phyloP scores from a whole-genome alignment of 1,284 basidiomycete genomes.

The Entoloma clypeatum region DNA sequence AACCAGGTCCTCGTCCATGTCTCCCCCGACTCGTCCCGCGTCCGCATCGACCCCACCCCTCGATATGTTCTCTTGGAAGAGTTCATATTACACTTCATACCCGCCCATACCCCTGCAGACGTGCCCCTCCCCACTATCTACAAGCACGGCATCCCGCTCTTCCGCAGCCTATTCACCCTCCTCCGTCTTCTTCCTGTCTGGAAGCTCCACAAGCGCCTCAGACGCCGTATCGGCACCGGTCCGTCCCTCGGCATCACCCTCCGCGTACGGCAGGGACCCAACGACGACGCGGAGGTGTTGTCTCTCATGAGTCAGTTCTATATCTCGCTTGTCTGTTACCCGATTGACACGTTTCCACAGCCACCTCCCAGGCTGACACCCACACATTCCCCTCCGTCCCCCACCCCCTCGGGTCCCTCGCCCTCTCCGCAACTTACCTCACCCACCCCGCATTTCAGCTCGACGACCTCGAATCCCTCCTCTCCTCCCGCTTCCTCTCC shows the following conservation, averaged over 20 bases:
- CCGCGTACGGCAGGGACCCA: slow-evolving; percentile 35
- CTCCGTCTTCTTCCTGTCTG: slow-evolving; percentile 70
- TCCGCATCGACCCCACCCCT: slow-evolving; percentile 64
- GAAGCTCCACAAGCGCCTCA: slow-evolving; percentile 62
- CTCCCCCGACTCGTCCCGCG: slow-evolving; percentile 52
- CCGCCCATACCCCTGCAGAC: slow-evolving; percentile 41
- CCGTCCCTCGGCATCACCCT: slow-evolving; percentile 49
- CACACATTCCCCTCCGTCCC: slow-evolving; percentile 61
- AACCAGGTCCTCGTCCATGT: slow-evolving; percentile 70
- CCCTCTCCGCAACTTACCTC: slow-evolving; percentile 60
- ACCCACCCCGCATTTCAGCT: slow-evolving; percentile 63
- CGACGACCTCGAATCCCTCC: slow-evolving; percentile 68
- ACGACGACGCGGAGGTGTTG: slow-evolving; percentile 23
- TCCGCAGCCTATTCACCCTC: slow-evolving; percentile 69
- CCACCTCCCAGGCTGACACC: slow-evolving; percentile 43
- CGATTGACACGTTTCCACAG: slow-evolving; percentile 17
- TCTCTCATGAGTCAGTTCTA: slow-evolving; percentile 11
- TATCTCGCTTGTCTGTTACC: background rate
- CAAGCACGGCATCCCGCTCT: slow-evolving; percentile 76
- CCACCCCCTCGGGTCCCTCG: slow-evolving; percentile 63
- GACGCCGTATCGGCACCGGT: slow-evolving; percentile 41
- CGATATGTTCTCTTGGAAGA: slow-evolving; percentile 67
- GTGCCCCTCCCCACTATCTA: slow-evolving; percentile 72
- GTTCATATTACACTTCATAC: slow-evolving; percentile 57
- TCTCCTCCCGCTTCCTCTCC: slow-evolving; percentile 68